Evolutionary conservation across 1,284 basidiomycete genomes (phyloP), one percentile per base, ranked within the genome.

Genomic region (Xanthoconium separans): DNA sequence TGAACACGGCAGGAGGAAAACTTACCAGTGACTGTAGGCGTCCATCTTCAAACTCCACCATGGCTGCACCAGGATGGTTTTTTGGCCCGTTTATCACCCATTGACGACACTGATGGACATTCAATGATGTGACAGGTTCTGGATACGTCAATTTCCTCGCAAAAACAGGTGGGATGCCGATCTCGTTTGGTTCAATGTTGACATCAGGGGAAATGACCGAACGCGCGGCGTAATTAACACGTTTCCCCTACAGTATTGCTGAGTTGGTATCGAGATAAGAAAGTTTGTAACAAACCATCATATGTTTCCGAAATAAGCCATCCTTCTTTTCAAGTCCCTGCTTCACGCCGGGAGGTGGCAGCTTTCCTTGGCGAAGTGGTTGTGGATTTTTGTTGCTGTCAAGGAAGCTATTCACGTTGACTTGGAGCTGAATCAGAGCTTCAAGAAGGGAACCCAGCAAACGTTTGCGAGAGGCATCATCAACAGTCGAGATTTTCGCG

Each of bases 171-270:
- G 97, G 97, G 27, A 99, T 87, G 51, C 97, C 97, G 57, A 99
- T 99, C 73, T 99, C 97, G 73, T 95, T 97, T 37, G 97, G 95
- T 75, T 99, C 97, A 63, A 99, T 98, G 73, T 99, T 99, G 69
- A 98, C 93, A 69, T 99, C 97, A 11, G 97, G 97, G 31, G 97
- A 99, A 61, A 99, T 99, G 69, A 99, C 97, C 15, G 97, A 99
- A 61, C 97, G 93, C 33, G 97, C 97, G 41, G 97, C 95, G 71
- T 97, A 98, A 73, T 99, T 99, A 65, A 99, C 97, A 71, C 97
- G 95, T 80, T 99, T 99, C 40, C 97, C 97, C 93, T 95, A 56
- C 20, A 51, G 55, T 16, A 29, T 57, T 51, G 16, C 44, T 54
- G 30, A 55, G 55, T 30, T 31, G 16, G 18, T 50, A 49, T 50